Evolutionary conservation across 208 protist genomes (phyloP), one percentile per base, ranked within the genome.

Genomic region (Tritrichomonas musculus): DNA sequence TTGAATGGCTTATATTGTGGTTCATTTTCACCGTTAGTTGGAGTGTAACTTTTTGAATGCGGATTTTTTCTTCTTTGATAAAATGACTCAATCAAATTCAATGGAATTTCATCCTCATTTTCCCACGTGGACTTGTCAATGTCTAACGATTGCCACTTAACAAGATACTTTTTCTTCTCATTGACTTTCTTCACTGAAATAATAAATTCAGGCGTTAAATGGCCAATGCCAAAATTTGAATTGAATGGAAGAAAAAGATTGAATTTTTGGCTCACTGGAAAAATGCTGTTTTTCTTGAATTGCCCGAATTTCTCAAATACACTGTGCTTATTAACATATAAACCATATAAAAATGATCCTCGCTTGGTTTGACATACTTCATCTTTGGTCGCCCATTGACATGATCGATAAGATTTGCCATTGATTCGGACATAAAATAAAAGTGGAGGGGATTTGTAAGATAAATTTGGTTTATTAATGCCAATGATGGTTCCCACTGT

Each of bases 61-160:
- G 3, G 30, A 20, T 50, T 53, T n/a, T 14, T 47, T 53, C 30
- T 50, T 50, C 20, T 47, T 50, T 33, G 47, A 50, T 50, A 47
- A 9, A 50, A 20, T 30, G 30, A 50, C 3, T 5, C 25, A 5
- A 9, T 72, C 47, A 11, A 47, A 77, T 44, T 50, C 30, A 50
- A 36, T 53, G 47, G 39, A 11, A n/a, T 13, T 20, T 25, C 14
- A 44, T 20, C n/a, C 5, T 44, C 39, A n/a, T 9, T 50, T 53
- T 96, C 96, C 96, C 96, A 97, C 27, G 96, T 97, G 11, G 77
- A 92, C 49, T 96, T 92, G n/a, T 53, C 50, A 88, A 97, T 97
- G 41, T 92, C 92, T 30, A 95, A n/a, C 1, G 73, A 93, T 41
- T 94, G 92, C 96, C 96, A 96, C 72, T 96, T 96, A 27, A 96